Conservation (phyloP, 306 rosid species). For the Lotus japonicus region DNA sequence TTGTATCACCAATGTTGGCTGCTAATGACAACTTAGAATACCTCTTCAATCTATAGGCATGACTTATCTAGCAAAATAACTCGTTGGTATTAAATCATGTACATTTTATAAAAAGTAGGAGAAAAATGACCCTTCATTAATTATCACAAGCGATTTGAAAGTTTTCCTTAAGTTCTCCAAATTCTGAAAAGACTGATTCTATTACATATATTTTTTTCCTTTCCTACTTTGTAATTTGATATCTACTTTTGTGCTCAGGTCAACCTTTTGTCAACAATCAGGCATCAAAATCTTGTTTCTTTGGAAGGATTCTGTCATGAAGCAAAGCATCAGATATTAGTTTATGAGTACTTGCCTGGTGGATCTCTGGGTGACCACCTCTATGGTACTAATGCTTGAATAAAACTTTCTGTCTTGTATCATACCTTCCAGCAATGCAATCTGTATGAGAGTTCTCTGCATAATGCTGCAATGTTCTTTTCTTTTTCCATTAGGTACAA, state of each 20-base stretch:
- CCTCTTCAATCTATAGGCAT: no score
- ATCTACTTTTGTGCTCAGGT: conserved; percentile 38
- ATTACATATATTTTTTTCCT: no score
- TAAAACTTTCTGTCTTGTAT: background rate
- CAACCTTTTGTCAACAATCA: conserved; percentile 66
- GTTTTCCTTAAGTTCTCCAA: no score
- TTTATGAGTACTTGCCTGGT: conserved; percentile 87
- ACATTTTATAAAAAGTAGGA: no score
- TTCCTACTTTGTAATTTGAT: conserved; percentile 7
- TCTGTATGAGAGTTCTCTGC: background rate
- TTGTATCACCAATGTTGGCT: no score
- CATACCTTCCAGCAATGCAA: no score
- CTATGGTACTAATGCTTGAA: conserved; percentile 49
- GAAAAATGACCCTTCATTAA: no score
- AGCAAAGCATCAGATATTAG: conserved; percentile 87
- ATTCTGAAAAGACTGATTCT: no score
- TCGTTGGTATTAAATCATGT: no score
- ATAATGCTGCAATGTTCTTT: background rate
- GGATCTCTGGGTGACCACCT: conserved; percentile 87
- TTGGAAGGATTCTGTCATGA: conserved; percentile 90
- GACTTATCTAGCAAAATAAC: no score
- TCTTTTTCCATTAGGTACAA: conserved; percentile 44
- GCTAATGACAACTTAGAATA: no score
- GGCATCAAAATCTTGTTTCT: conserved; percentile 83
- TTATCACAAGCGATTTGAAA: no score